Conservation (phyloP, 169 alveolate species). For the Perkinsus chesapeaki region DNA sequence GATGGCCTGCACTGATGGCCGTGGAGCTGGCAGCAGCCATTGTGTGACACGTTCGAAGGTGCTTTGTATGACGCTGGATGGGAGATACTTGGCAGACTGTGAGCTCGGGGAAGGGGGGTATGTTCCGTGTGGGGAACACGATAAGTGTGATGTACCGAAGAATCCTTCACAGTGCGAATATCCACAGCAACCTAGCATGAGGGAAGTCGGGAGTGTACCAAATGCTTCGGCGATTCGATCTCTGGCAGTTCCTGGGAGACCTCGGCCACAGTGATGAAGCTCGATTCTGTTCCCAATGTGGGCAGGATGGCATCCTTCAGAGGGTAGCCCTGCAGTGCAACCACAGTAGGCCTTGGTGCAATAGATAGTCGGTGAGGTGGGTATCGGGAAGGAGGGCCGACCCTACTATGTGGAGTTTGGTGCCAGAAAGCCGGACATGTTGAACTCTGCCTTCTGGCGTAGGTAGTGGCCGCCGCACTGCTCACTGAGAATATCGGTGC, state of each 20-base stretch:
- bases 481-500: too few species aligned
- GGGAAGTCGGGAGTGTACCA: neutral
- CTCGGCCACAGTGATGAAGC: slow-evolving; percentile 1
- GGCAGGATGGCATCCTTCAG: slow-evolving; percentile 3
- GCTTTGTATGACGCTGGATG: neutral
- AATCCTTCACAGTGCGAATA: neutral
- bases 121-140: slow-evolving; percentile 4
- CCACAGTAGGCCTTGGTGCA: neutral
- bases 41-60: neutral
- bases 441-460: neutral
- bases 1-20: neutral
- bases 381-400: neutral
- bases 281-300: slow-evolving; percentile 1
- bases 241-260: neutral
- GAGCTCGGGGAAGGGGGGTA: neutral
- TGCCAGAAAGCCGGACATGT: slow-evolving; percentile 7
- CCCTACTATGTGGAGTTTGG: neutral
- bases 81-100: neutral
- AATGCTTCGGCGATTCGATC: neutral
- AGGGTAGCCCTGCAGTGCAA: neutral
- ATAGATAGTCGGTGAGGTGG: neutral
- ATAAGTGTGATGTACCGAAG: neutral
- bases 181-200: neutral
- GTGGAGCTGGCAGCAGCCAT: too few species aligned
- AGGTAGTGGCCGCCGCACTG: too few species aligned